Conservation (phyloP, 2,329 filamentous ascomycete genomes). For the Sporothrix humicola region DNA sequence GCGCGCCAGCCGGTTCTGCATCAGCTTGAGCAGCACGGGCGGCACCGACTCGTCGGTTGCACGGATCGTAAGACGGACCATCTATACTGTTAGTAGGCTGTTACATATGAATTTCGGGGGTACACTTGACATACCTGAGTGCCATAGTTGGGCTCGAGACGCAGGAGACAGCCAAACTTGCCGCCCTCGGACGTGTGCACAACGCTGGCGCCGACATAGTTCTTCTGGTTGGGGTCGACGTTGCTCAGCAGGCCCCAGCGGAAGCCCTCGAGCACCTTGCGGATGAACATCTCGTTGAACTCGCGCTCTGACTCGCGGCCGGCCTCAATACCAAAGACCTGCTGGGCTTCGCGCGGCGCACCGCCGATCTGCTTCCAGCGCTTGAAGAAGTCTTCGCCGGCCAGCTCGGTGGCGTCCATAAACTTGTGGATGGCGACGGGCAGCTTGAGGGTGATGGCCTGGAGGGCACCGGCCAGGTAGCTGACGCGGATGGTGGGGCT, state of each 20-base stretch:
- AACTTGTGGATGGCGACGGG: constrained; percentile 92
- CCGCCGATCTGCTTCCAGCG: constrained; percentile 98
- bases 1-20: constrained; percentile 78
- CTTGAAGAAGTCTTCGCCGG: constrained; percentile 96
- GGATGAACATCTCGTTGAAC: constrained; percentile 73
- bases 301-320: constrained; percentile 60
- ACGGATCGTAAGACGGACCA: constrained; percentile 91
- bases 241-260: constrained; percentile 83
- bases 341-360: constrained; percentile 82
- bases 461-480: constrained; percentile 90
- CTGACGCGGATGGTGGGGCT: constrained; percentile 91
- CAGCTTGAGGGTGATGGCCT: constrained; percentile 88
- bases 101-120: too few species aligned
- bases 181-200: constrained; percentile 80
- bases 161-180: constrained; percentile 91
- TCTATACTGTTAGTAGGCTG: constrained; percentile 64
- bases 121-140: constrained; percentile 87
- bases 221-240: constrained; percentile 91
- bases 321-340: constrained; percentile 73
- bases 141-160: constrained; percentile 91
- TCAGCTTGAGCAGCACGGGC: constrained; percentile 76
- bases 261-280: constrained; percentile 79
- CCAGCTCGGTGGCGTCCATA: constrained; percentile 89
- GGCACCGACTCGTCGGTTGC: constrained; percentile 93
- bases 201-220: constrained; percentile 90